These are phyloP conservation scores for Silene noctiflora DNA, from an alignment of 179 eudicot genomes.

Conservation along the genomic window DNA sequence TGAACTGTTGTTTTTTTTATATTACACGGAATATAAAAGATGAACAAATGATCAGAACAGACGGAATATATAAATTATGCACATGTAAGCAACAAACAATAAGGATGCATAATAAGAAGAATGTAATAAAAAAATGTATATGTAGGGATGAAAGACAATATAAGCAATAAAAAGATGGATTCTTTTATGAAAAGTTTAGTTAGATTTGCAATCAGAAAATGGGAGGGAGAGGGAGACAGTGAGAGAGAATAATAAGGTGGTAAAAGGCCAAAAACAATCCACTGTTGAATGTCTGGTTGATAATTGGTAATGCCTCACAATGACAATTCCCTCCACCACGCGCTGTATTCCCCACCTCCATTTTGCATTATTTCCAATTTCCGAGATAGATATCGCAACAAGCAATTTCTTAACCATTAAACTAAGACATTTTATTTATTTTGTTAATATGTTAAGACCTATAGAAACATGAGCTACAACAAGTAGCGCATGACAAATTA, in stretches of 20 bases:
- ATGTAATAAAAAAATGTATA: background rate
- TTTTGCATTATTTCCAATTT: background rate
- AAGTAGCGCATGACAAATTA: too few relatives aligned
- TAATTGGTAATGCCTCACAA: background rate
- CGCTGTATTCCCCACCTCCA: constrained; percentile 19
- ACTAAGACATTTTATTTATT: too few relatives aligned
- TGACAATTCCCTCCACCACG: constrained; percentile 14
- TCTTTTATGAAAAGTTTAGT: constrained; percentile 19
- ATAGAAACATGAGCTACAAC: too few relatives aligned
- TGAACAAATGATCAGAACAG: background rate
- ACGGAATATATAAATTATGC: constrained; percentile 10
- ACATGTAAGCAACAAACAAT: constrained; percentile 33
- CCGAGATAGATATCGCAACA: too few relatives aligned
- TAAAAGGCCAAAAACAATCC: constrained; percentile 21
- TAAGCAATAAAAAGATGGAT: constrained; percentile 7
- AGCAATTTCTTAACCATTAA: too few relatives aligned
- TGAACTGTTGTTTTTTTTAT: background rate
- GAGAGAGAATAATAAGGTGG: constrained; percentile 16
- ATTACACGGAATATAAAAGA: too few relatives aligned
- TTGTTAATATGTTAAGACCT: too few relatives aligned
- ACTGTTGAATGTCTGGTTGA: constrained; percentile 5
- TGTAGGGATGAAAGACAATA: background rate
- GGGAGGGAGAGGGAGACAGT: constrained; percentile 13
- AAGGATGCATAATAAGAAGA: background rate
- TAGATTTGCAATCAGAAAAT: constrained; percentile 11